These are phyloP conservation scores for Geum urbanum DNA, from an alignment of 306 rosid genomes.

Conservation along the genomic window DNA sequence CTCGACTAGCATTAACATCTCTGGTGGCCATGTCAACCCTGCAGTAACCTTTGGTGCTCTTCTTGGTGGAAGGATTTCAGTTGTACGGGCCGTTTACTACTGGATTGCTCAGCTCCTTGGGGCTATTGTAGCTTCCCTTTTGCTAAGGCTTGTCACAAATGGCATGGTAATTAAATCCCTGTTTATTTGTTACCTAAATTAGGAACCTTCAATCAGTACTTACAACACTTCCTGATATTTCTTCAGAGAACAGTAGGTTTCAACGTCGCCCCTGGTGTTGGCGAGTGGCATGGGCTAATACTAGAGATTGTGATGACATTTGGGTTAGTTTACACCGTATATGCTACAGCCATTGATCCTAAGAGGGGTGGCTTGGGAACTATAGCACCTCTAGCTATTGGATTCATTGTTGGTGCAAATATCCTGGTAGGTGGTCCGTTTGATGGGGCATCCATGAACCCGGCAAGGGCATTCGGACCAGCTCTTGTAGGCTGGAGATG, in stretches of 20 bases:
- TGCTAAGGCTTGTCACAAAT: constrained; percentile 71
- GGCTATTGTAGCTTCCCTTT: constrained; percentile 64
- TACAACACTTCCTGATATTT: background rate
- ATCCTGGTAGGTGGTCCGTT: constrained; percentile 83
- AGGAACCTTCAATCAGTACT: background rate
- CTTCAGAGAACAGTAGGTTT: constrained; percentile 70
- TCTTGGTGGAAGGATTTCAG: constrained; percentile 76
- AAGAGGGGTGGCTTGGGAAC: constrained; percentile 65
- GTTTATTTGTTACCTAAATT: background rate
- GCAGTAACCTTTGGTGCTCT: constrained; percentile 92
- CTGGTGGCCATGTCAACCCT: constrained; percentile 91
- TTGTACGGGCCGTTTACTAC: constrained; percentile 64
- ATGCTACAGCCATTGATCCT: constrained; percentile 89
- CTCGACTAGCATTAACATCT: constrained; percentile 66
- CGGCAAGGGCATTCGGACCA: constrained; percentile 93
- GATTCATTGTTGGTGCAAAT: constrained; percentile 76
- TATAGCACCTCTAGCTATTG: constrained; percentile 78
- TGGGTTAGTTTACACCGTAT: constrained; percentile 67
- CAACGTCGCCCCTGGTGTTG: constrained; percentile 46
- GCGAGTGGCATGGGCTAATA: constrained; percentile 50
- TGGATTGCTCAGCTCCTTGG: constrained; percentile 93
- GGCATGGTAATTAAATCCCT: constrained; percentile 56
- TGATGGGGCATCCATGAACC: constrained; percentile 96
- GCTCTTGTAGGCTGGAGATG: constrained; percentile 91
- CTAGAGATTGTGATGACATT: constrained; percentile 77